Base-by-base conservation (phyloP, 2,329 filamentous ascomycete species). In the Gnomoniopsis sp. region DNA sequence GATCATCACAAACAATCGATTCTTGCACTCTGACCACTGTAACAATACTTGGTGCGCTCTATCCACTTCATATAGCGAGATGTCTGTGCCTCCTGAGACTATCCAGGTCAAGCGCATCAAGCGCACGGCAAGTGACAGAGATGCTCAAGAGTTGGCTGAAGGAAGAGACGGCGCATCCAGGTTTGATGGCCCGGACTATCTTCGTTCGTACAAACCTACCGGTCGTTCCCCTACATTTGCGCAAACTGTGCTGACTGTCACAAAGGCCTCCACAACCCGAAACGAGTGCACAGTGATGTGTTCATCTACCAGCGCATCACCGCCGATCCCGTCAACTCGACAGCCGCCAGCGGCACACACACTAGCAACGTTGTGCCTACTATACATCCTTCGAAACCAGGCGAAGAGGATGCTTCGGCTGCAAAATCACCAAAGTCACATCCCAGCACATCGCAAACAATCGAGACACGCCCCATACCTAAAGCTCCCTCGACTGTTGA, bases 241-340 rank as follows among this genome's bases (percentile, higher is more conserved):
- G 51, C 36, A 41, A 55, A 7, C n/a, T 14, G 8, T 50, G 53
- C 57, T 60, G 34, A 58, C 60, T 33, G 21, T 19, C 14, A 21
- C 11, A 49, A 57, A 84, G 81, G 81, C 51, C 74, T 86, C 59
- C 82, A 86, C 59, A 72, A 56, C 6, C 49, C 75, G 48, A 86
- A 86, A 68, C 75, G 83, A 60, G 80, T 80, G 65, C 77, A 79
- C 50, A 80, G 76, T 64, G 75, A 74, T 43, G 75, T 75, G 62
- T 85, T 79, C 72, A 76, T 84, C n/a, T 86, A 85, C 64, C 80
- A 80, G 62, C 79, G 81, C 63, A 78, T 81, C 58, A 69, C 76
- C 49, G 67, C 72, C 26, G 68, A 70, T 23, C 23, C 61, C 49
- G 67, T 72, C 26, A 68, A 70, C 26, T 38, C 61, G 58, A 56